A percentile compares a stretch with the other conserved stretches of the same genome.
These are phyloP conservation scores for Scheffersomyces cryptocercus DNA, from an alignment of 1,139 yeast species.

Conservation along the genomic window DNA sequence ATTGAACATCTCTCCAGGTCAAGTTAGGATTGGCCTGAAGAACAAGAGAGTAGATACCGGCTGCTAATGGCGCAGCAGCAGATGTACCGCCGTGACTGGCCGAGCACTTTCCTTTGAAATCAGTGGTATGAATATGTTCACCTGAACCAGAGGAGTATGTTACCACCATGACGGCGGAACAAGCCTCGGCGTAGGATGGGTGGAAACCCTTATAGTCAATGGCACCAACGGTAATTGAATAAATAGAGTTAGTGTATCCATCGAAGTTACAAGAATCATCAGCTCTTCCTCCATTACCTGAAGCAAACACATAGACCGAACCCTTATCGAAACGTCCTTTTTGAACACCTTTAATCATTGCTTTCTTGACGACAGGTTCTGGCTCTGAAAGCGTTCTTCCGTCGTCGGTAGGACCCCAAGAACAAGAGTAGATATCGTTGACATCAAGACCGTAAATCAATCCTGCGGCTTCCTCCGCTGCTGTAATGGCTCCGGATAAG, in stretches of 20 bases:
- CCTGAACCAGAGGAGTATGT: slow-evolving; percentile 92
- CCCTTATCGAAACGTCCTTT: slow-evolving; percentile 85
- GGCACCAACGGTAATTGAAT: slow-evolving; percentile 94
- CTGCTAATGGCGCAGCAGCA: slow-evolving; percentile 98
- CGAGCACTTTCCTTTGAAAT: slow-evolving; percentile 71
- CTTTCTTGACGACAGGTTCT: slow-evolving; percentile 71
- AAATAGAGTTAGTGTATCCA: slow-evolving; percentile 95
- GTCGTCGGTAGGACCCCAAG: slow-evolving; percentile 98
- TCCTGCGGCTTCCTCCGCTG: slow-evolving; percentile 91
- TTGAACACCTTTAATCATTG: slow-evolving; percentile 80
- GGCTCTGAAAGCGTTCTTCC: slow-evolving; percentile 89
- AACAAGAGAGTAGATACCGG: slow-evolving; percentile 85
- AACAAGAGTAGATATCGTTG: slow-evolving; percentile 93
- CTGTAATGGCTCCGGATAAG: slow-evolving; percentile 73
- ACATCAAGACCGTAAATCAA: slow-evolving; percentile 74
- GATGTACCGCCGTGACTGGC: slow-evolving; percentile 92
- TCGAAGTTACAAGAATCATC: slow-evolving; percentile 96
- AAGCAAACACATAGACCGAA: slow-evolving; percentile 89
- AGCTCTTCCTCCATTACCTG: slow-evolving; percentile 86
- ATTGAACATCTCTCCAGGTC: slow-evolving; percentile 96
- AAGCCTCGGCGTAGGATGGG: slow-evolving; percentile 88
- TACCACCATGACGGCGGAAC: slow-evolving; percentile 95
- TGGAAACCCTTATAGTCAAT: slow-evolving; percentile 83
- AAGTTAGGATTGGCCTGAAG: slow-evolving; percentile 80
- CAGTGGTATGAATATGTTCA: slow-evolving; percentile 90